These are phyloP conservation scores for Paramecium primaurelia DNA, from an alignment of 73 alveolate genomes.

Conservation along the genomic window DNA sequence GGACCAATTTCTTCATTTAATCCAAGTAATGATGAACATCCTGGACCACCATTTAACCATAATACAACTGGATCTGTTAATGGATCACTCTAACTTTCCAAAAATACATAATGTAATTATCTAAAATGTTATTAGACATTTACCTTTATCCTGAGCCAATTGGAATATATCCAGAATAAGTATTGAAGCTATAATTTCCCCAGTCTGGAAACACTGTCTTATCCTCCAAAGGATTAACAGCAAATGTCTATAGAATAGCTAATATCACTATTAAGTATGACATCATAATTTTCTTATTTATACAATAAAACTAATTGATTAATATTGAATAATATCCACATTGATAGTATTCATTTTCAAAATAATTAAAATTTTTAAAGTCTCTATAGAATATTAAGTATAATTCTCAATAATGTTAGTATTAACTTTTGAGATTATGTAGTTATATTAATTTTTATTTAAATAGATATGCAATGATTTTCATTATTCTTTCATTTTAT, in stretches of 20 bases:
- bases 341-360: not conserved
- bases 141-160: not conserved
- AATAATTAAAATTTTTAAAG: too few relatives aligned
- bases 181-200: not conserved
- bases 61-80: conserved; percentile 74
- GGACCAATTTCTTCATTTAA: conserved; percentile 90
- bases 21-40: conserved; percentile 86
- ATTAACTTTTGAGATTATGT: not conserved
- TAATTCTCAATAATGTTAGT: too few relatives aligned
- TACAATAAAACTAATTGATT: not conserved
- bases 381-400: not conserved
- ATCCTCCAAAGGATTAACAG: not conserved
- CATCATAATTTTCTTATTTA: not conserved
- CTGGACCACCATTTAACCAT: conserved; percentile 97
- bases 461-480: not conserved
- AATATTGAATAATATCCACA: not conserved
- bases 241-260: not conserved
- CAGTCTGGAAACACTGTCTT: not conserved
- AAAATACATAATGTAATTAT: conserved; percentile 68
- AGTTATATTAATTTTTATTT: not conserved
- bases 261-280: not conserved
- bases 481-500: not conserved
- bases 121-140: not conserved
- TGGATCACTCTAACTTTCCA: conserved; percentile 70
- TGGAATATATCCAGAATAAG: conserved; percentile 29